Base-by-base conservation (phyloP, 805 yeast genomes). In the Kazachstania taianensis region DNA sequence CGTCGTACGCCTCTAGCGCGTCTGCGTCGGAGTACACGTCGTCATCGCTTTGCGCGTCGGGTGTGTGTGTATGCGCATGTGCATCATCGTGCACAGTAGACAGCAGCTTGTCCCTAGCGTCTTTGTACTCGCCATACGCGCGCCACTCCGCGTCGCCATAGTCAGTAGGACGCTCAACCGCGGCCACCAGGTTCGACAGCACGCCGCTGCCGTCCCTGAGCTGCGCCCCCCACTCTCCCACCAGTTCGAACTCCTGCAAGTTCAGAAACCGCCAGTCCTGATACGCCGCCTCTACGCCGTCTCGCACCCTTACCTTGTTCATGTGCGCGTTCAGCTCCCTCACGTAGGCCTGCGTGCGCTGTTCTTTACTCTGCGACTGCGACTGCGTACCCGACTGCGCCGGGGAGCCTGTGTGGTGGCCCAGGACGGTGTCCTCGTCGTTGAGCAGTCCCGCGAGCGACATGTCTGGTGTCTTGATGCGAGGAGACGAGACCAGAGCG, bases 231-330 rank as follows among this genome's bases (percentile, higher is more conserved):
- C 61, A 59, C 33, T 55, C 60, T 20, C 49, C 46, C n/a, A 59
- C 51, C 28, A 58, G 39, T 41, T 59, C 63, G 40, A 58, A 57
- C 41, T 59, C 62, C 37, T 59, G 63, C 22, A 48, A 49, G 37
- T 50, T 57, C 20, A 57, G 37, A 30, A 53, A 57, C 25, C 57
- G 54, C 59, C 61, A 59, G 39, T 59, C 57, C 36, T 57, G 62
- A 30, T 49, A 53, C 8, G 46, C 38, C 23, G 44, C 42, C 33
- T 57, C 58, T 9, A 46, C 25, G 10, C 34, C 27, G 40, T 55
- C 60, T 32, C 56, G 41, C 19, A 43, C 38, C 16, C 45, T 43
- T 5, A 53, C n/a, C 12, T 34, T 27, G 13, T 42, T 32, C 27
- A 52, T 53, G 28, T 44, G 39, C 20, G 41, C 39, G 40, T 49